phyloP scores from a whole-genome alignment of 2,329 filamentous ascomycete genomes.

The Alternaria atra region DNA sequence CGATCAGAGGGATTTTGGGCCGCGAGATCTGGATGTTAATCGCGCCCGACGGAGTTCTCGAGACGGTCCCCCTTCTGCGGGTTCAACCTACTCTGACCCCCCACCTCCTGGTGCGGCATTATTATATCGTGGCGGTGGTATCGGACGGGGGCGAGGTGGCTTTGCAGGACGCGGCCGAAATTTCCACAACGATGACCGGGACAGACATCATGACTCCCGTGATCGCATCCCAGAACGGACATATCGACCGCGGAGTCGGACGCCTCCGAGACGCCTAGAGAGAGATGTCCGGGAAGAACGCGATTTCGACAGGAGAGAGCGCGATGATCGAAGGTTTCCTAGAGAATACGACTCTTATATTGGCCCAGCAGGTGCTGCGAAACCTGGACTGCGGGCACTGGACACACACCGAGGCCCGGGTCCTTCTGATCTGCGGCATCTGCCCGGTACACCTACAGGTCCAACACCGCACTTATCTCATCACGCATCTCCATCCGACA shows the following conservation, averaged over 20 bases:
- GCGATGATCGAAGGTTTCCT: constrained; percentile 55
- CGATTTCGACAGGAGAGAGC: constrained; percentile 52
- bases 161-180: constrained; percentile 56
- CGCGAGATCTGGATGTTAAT: constrained; percentile 71
- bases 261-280: constrained; percentile 66
- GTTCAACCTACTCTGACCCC: constrained; percentile 73
- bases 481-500: constrained; percentile 45
- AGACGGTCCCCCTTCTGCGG: constrained; percentile 76
- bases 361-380: constrained; percentile 42
- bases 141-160: constrained; percentile 61
- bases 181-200: constrained; percentile 58
- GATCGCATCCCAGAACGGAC: constrained; percentile 48
- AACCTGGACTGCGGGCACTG: constrained; percentile 38
- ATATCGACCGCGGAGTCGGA: constrained; percentile 70
- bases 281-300: constrained; percentile 54
- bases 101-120: constrained; percentile 65
- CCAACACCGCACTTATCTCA: constrained; percentile 44
- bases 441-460: constrained; percentile 46
- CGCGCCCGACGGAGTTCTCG: constrained; percentile 73
- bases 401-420: constrained; percentile 45
- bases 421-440: constrained; percentile 41
- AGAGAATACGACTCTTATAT: constrained; percentile 58
- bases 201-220: constrained; percentile 58
- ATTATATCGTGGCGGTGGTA: constrained; percentile 63
- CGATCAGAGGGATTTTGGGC: constrained; percentile 69